phyloP scores from a whole-genome alignment of 2,329 filamentous ascomycete genomes.

The Fusarium pseudonygamai region DNA sequence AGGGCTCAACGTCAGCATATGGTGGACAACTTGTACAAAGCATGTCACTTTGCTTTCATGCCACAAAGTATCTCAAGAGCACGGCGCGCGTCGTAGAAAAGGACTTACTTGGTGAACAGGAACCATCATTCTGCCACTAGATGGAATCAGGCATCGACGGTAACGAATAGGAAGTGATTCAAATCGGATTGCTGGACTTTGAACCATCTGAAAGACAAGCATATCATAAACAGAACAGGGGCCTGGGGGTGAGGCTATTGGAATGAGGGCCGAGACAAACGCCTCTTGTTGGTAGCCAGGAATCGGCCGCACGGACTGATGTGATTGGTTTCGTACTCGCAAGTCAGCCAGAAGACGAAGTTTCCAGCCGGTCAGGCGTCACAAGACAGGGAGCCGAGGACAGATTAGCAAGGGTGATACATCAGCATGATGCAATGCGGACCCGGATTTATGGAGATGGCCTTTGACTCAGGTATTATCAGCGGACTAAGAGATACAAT shows the following conservation, averaged over 20 bases:
- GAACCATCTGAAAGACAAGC: conserved; percentile 15
- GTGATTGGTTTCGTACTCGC: conserved; percentile 40
- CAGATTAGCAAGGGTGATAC: conserved; percentile 32
- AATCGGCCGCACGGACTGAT: conserved; percentile 24
- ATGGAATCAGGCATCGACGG: neutral
- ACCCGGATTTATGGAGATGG: conserved; percentile 39
- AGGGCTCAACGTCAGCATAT: neutral
- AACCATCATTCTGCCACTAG: conserved; percentile 5
- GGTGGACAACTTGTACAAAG: neutral
- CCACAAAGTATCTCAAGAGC: conserved; percentile 23
- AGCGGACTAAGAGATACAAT: conserved; percentile 22
- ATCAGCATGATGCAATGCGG: conserved; percentile 44
- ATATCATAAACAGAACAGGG: conserved; percentile 32
- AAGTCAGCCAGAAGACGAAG: conserved; percentile 32
- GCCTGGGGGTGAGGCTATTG: conserved; percentile 34
- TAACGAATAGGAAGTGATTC: conserved; percentile 11
- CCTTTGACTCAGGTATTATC: conserved; percentile 35
- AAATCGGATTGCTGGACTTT: conserved; percentile 6
- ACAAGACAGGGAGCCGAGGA: conserved; percentile 37
- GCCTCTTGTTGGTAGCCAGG: conserved; percentile 39
- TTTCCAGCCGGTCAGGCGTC: conserved; percentile 36
- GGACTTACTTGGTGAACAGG: neutral
- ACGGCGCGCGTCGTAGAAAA: conserved; percentile 15
- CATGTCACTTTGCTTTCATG: conserved; percentile 4
- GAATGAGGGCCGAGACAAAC: conserved; percentile 41